Base-by-base conservation (phyloP, 257 asterid species). In the Solanum arcanum region DNA sequence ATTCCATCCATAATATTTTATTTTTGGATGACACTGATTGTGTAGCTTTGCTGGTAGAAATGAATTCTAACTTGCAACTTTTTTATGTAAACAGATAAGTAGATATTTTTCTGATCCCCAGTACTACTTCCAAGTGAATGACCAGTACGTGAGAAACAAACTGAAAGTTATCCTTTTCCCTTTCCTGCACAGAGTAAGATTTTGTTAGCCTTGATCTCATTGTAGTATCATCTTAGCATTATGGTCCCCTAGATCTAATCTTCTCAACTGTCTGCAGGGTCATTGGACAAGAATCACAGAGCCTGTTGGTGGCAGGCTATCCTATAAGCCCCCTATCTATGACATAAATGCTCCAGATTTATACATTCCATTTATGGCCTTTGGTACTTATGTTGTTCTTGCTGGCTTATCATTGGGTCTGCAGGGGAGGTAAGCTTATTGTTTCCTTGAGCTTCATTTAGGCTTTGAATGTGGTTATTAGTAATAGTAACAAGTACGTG, bases 351-450 rank as follows among this genome's bases (percentile, higher is more conserved):
- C 91, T 78, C 89, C 91, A 69, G 89, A 89, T 85, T 56, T 89
- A 56, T 89, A 89, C 41, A 89, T 89, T 86, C 93, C 93, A 7
- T 88, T 88, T 86, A 91, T 89, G 93, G 91, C 91, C 37, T 91
- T 91, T 42, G 90, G 90, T 29, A 89, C 93, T 52, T 91, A 91
- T 81, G 87, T 91, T 46, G 66, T 89, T 85, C 91, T 91, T 14
- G 89, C 92, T 85, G 91, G 93, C 39, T 82, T 89, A 68, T 86
- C 90, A 49, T 49, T 91, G 88, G 92, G 93, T 64, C 89, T 91
- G 86, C 88, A 86, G 66, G 93, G 92, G 88, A 91, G 89, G 93
- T 91, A 89, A 85, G 91, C 70, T 56, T 33, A 25, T 81, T 59
- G 60, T 33, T 80, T 47, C 68, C 4, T 47, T 8, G 15, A 80